A percentile compares a stretch with the other conserved stretches of the same genome.
Conservation (phyloP, 2,329 filamentous ascomycete species). For the Fusarium euwallaceae region DNA sequence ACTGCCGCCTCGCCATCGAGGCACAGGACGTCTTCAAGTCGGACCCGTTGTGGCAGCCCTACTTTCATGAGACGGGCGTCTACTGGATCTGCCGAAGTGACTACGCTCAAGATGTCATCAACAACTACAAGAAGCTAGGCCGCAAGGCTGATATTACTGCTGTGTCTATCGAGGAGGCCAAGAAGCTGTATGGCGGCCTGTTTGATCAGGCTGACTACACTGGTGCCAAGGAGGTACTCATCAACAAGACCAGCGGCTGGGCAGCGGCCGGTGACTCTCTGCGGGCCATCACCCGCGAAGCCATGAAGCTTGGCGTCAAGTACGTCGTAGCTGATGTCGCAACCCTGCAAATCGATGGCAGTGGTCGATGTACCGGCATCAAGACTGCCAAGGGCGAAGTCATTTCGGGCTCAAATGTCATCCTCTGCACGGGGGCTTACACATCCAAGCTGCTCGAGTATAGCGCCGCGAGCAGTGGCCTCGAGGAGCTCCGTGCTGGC, state of each 20-base stretch:
- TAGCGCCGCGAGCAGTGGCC: slow-evolving; percentile 62
- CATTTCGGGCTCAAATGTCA: slow-evolving; percentile 63
- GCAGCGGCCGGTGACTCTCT: slow-evolving; percentile 72
- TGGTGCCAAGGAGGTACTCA: slow-evolving; percentile 69
- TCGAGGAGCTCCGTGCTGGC: slow-evolving; percentile 63
- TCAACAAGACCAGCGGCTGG: slow-evolving; percentile 74
- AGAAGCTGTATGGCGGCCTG: slow-evolving; percentile 67
- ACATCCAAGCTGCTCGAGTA: slow-evolving; percentile 68
- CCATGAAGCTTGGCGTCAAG: slow-evolving; percentile 68
- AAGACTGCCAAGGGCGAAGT: slow-evolving; percentile 58
- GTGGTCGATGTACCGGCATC: slow-evolving; percentile 63
- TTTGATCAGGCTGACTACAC: slow-evolving; percentile 72
- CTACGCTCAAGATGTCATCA: slow-evolving; percentile 64
- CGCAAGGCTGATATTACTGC: slow-evolving; percentile 57
- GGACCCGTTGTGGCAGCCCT: slow-evolving; percentile 67
- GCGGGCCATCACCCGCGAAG: slow-evolving; percentile 65
- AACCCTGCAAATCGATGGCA: slow-evolving; percentile 60
- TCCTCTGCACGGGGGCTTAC: slow-evolving; percentile 70
- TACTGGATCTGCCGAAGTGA: slow-evolving; percentile 67
- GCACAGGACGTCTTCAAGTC: slow-evolving; percentile 72
- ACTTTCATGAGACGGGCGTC: slow-evolving; percentile 72
- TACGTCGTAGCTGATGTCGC: slow-evolving; percentile 68
- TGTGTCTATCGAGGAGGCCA: slow-evolving; percentile 59
- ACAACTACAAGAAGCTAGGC: slow-evolving; percentile 64
- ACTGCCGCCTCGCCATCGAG: slow-evolving; percentile 75